phyloP scores from a whole-genome alignment of 768 basidiomycete genomes.

The Mycena amicta region DNA sequence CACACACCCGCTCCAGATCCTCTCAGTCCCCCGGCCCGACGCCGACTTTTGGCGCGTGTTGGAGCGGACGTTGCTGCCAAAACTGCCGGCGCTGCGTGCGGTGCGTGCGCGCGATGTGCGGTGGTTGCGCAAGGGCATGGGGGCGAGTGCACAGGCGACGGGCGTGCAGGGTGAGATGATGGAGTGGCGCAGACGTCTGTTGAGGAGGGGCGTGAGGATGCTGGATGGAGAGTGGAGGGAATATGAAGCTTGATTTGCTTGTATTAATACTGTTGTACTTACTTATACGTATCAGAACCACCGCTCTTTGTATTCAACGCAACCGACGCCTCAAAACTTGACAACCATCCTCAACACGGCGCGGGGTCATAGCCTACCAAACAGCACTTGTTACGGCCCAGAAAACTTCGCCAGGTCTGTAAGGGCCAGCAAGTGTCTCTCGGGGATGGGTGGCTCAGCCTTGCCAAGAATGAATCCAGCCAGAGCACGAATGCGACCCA shows the following conservation, averaged over 20 bases:
- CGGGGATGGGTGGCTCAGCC: too few relatives aligned
- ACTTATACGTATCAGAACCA: neutral
- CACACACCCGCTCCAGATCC: slow-evolving; percentile 54
- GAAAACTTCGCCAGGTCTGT: too few relatives aligned
- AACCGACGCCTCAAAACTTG: too few relatives aligned
- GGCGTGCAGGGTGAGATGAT: slow-evolving; percentile 83
- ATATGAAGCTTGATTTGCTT: slow-evolving; percentile 24
- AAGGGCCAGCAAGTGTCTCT: too few relatives aligned
- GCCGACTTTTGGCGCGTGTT: slow-evolving; percentile 58
- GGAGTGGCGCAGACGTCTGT: slow-evolving; percentile 69
- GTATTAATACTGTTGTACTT: neutral
- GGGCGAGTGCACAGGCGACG: slow-evolving; percentile 62
- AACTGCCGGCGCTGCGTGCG: slow-evolving; percentile 55
- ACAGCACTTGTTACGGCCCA: too few relatives aligned
- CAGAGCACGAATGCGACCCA: too few relatives aligned
- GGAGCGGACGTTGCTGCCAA: slow-evolving; percentile 51
- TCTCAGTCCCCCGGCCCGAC: slow-evolving; percentile 78
- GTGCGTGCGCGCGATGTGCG: slow-evolving; percentile 69
- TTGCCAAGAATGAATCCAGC: too few relatives aligned
- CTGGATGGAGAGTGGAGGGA: slow-evolving; percentile 77
- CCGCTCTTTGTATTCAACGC: neutral
- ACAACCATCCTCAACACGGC: too few relatives aligned
- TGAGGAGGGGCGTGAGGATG: slow-evolving; percentile 57
- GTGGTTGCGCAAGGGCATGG: slow-evolving; percentile 74
- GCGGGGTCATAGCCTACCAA: too few relatives aligned